These are phyloP conservation scores for Penicillium taxi DNA, from an alignment of 495 filamentous ascomycete species.

Conservation along the genomic window DNA sequence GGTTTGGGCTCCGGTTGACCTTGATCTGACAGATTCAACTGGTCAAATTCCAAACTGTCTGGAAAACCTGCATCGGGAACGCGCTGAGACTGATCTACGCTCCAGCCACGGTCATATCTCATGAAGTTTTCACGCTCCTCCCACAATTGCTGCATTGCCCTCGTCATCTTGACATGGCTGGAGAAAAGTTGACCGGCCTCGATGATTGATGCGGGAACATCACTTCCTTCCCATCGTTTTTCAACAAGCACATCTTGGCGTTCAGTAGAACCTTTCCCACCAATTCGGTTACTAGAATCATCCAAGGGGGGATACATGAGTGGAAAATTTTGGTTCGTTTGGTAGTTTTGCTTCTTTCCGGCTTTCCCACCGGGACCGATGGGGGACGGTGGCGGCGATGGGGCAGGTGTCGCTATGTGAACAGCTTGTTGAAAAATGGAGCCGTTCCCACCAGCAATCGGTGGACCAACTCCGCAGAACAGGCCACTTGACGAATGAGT, in stretches of 20 bases:
- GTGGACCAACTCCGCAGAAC: conserved; percentile 37
- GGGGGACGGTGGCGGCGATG: conserved; percentile 93
- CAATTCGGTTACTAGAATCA: conserved; percentile 69
- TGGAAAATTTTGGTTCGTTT: conserved; percentile 97
- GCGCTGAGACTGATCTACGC: conserved; percentile 43
- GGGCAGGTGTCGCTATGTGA: conserved; percentile 93
- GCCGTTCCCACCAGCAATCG: conserved; percentile 41
- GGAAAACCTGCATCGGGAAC: conserved; percentile 35
- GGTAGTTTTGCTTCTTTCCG: conserved; percentile 97
- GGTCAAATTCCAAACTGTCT: conserved; percentile 25
- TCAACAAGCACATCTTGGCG: conserved; percentile 69
- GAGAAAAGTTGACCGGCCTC: conserved; percentile 94
- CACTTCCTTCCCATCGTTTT: conserved; percentile 79
- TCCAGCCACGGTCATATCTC: conserved; percentile 86
- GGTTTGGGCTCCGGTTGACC: conserved; percentile 22
- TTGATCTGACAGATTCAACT: conserved; percentile 21
- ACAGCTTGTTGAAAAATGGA: conserved; percentile 94
- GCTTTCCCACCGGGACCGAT: conserved; percentile 81
- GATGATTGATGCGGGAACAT: conserved; percentile 84
- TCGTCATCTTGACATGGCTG: conserved; percentile 75
- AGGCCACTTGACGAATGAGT: conserved; percentile 29
- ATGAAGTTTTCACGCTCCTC: conserved; percentile 84
- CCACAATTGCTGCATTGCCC: conserved; percentile 90
- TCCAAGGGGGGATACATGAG: conserved; percentile 94
- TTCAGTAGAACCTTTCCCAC: conserved; percentile 74